Conservation (phyloP, 495 filamentous ascomycete species). For the Penicillium arizonense region DNA sequence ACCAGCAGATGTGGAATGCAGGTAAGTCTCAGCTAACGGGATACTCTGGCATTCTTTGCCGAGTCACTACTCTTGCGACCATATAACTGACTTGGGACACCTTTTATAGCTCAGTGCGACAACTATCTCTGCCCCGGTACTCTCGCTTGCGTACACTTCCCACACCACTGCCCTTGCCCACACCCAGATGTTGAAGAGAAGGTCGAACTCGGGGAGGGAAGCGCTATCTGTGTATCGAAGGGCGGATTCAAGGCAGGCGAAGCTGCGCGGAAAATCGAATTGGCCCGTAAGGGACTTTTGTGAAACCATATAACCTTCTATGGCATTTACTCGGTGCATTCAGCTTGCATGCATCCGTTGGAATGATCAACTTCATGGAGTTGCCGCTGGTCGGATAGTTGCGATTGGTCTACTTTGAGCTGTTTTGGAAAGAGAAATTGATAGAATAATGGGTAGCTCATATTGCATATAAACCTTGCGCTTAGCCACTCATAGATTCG, state of each 20-base stretch:
- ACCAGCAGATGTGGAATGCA: conserved; percentile 67
- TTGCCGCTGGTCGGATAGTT: conserved; percentile 1
- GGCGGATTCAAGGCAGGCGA: conserved; percentile 77
- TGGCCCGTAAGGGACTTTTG: conserved; percentile 79
- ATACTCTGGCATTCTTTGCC: neutral
- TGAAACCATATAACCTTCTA: conserved; percentile 34
- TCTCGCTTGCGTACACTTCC: conserved; percentile 86
- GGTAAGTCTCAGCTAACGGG: conserved; percentile 36
- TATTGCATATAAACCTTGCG: too few relatives aligned
- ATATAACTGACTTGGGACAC: neutral
- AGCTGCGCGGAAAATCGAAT: conserved; percentile 73
- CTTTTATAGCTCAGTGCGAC: conserved; percentile 63
- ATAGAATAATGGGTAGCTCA: too few relatives aligned
- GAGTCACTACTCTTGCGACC: neutral
- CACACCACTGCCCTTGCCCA: conserved; percentile 90
- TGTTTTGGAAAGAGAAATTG: neutral
- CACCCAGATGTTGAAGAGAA: conserved; percentile 84
- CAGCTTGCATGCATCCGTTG: neutral
- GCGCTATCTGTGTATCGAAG: conserved; percentile 74
- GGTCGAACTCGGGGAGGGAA: conserved; percentile 80
- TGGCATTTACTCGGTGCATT: neutral
- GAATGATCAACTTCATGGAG: neutral
- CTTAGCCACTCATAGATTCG: too few relatives aligned
- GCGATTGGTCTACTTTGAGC: neutral
- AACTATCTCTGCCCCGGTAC: conserved; percentile 92